Evolutionary conservation across 192 early-diverging fungal species (phyloP).

Genomic region (Coemansia sp.): DNA sequence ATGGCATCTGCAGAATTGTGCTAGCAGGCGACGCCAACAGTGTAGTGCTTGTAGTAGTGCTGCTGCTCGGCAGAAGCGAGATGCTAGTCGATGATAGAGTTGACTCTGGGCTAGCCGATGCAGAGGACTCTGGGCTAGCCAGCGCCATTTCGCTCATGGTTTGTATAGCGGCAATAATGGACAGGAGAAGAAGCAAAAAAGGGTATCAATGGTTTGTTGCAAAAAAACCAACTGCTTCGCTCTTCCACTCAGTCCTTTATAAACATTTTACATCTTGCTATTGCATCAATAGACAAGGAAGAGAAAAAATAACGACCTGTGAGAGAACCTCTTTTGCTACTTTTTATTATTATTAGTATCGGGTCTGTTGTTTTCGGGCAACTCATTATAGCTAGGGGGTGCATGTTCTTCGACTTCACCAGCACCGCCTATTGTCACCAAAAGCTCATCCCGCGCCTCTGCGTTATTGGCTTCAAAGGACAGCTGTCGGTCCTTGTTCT

Average conservation of each 20-base stretch:
- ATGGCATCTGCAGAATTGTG: background rate
- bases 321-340: background rate
- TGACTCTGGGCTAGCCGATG: background rate
- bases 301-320: background rate
- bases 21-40: background rate
- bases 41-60: background rate
- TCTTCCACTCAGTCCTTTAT: background rate
- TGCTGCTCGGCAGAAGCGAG: background rate
- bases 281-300: background rate
- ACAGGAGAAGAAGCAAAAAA: background rate
- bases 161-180: background rate
- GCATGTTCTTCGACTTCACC: background rate
- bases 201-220: background rate
- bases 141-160: conserved; percentile 4
- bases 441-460: background rate
- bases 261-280: background rate
- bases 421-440: conserved; percentile 3
- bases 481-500: background rate
- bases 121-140: background rate
- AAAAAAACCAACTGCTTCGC: background rate
- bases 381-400: background rate
- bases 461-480: background rate
- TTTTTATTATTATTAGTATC: background rate
- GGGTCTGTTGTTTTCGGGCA: conserved; percentile 3
- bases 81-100: background rate